Evolutionary conservation across 164 flowering plant genomes (phyloP).

Genomic region (Dillenia turbinata): DNA sequence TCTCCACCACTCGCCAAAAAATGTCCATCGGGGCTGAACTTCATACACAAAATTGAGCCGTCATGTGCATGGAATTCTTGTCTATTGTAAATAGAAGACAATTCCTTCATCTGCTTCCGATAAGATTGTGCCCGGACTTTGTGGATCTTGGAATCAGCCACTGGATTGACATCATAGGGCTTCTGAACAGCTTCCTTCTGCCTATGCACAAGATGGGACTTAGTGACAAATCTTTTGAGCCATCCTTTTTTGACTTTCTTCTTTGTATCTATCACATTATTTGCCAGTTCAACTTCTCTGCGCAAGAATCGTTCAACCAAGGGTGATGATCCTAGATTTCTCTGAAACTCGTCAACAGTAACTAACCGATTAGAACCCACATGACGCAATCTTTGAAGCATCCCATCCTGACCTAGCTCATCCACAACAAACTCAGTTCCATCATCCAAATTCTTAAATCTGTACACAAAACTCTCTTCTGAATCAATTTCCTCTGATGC

Average conservation of each 20-base stretch:
- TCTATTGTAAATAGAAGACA: conserved; percentile 53
- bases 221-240: conserved; percentile 39
- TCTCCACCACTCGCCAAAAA: conserved; percentile 79
- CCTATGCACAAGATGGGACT: conserved; percentile 25
- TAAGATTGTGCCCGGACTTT: conserved; percentile 37
- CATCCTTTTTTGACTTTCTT: conserved; percentile 45
- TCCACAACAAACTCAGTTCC: conserved; percentile 27
- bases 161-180: conserved; percentile 2
- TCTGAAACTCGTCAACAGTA: conserved; percentile 45
- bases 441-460: conserved; percentile 37
- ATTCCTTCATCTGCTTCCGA: conserved; percentile 52
- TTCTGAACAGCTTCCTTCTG: conserved; percentile 12
- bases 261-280: conserved; percentile 6
- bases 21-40: conserved; percentile 71
- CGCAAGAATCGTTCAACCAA: conserved; percentile 25
- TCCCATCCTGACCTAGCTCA: conserved; percentile 26
- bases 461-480: conserved; percentile 21
- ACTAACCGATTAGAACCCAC: conserved; percentile 33
- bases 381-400: conserved; percentile 25
- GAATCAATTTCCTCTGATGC: conserved; percentile 9
- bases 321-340: conserved; percentile 29
- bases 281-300: conserved; percentile 21
- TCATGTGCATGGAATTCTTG: conserved; percentile 73
- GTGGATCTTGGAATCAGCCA: conserved; percentile 13
- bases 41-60: conserved; percentile 71